Base-by-base conservation (phyloP, 2,329 filamentous ascomycete genomes). In the Curvularia hawaiiensis region DNA sequence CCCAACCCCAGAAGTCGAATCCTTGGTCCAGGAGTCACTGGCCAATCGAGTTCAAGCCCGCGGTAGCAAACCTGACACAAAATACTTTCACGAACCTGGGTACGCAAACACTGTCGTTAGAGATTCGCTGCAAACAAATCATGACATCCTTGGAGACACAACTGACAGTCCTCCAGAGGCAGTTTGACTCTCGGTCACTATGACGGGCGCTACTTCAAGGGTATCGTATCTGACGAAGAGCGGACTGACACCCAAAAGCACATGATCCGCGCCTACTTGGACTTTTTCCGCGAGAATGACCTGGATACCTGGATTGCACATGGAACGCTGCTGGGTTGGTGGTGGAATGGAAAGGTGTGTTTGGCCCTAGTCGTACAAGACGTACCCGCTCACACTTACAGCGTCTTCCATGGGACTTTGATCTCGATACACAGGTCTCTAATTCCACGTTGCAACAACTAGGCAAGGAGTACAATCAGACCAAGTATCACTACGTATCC, bases 261-360 rank as follows among this genome's bases (percentile, higher is more conserved):
- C 73, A 85, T 95, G 64, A 84, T 92, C 63, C 85, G 87, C 61
- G 88, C 90, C 50, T 95, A 95, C 77, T 82, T 95, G 44, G 81
- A 82, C 45, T 87, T 85, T 54, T 89, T 90, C 74, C 79, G 81
- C 44, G 79, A 84, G 18, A 80, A 88, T 52, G 84, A 85, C 7
- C 77, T 92, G 60, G 90, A 94, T 77, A 94, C 91, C 0, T 95
- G 91, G 91, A 86, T 96, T 58, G 91, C 91, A 39, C 91, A 96
- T 75, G 91, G 91, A 48, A 92, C 91, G 4, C 78, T 95, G 49
- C 79, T 96, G 22, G 91, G 91, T 12, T 96, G 91, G 91, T 95
- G 90, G 90, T 96, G 91, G 91, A 94, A 92, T 72, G 81, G 81
- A 54, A 80, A 81, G 77, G 83, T 84, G 73, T n/a, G 60, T 47